Conservation (phyloP, 768 basidiomycete genomes). For the Pisolithus sp. region DNA sequence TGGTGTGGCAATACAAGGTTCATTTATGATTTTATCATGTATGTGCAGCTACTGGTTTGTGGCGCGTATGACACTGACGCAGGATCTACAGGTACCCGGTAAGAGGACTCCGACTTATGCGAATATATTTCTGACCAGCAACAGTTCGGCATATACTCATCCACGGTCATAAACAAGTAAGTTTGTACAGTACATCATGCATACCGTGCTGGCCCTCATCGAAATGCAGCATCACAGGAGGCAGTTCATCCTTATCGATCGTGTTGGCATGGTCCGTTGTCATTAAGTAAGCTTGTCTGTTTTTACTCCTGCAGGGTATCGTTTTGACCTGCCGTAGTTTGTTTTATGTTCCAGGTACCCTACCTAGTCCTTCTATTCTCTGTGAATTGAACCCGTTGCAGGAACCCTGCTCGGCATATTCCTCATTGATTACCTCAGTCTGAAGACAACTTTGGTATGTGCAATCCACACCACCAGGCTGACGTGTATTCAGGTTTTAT, state of each 20-base stretch:
- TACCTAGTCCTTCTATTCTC: background rate
- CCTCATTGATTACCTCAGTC: conserved; percentile 66
- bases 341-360: conserved; percentile 60
- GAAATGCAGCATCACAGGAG: conserved; percentile 49
- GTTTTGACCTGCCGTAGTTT: conserved; percentile 29
- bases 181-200: background rate
- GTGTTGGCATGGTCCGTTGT: conserved; percentile 83
- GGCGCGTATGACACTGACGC: background rate
- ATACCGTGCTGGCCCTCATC: background rate
- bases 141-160: conserved; percentile 77
- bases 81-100: conserved; percentile 51
- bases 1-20: conserved; percentile 37
- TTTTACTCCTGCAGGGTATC: conserved; percentile 31
- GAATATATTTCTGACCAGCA: conserved; percentile 3
- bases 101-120: conserved; percentile 21
- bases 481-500: background rate
- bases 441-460: conserved; percentile 71
- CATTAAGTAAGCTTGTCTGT: conserved; percentile 53
- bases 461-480: background rate
- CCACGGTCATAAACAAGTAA: conserved; percentile 64
- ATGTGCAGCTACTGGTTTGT: too few relatives aligned
- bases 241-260: conserved; percentile 42
- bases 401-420: conserved; percentile 70
- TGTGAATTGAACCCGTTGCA: conserved; percentile 8
- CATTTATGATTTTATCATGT: conserved; percentile 77